Base-by-base conservation (phyloP, 441 rosid genomes). In the Bocquillonia castaneifolia region DNA sequence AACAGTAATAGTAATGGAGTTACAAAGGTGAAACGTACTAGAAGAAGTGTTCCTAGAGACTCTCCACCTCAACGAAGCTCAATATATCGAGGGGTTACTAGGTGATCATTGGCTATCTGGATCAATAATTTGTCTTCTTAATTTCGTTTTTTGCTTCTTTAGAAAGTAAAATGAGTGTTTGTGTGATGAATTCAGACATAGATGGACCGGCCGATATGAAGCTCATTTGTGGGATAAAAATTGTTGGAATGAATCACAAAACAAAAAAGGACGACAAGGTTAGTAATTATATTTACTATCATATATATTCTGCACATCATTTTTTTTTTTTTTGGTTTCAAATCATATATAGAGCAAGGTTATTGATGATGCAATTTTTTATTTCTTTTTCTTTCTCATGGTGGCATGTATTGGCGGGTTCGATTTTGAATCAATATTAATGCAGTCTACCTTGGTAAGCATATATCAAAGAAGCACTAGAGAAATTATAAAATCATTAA, bases 11-110 rank as follows among this genome's bases (percentile, higher is more conserved):
- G 50, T 28, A 80, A 69, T 56, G 80, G 78, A 7, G 77, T 77
- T 12, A 39, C 50, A 0, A 88, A 86, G 82, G 77, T 78, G 58
- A 93, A 88, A 78, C 76, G 93, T 67, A 93, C 87, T 5, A 83
- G 97, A 65, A 81, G 92, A 69, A 84, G 85, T 57, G 87, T 83
- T 18, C 86, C 93, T 0, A 78, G 89, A 81, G 88, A 88, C 76
- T 83, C 88, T 69, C 96, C 96, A 57, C 85, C 92, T 23, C 90
- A 84, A 75, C 90, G 98, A 31, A 92, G 96, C 85, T 92, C 97
- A 8, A 85, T 88, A 28, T 87, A 86, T 68, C 83, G 94, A 20
- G 98, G 98, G 5, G 96, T 92, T 67, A 92, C 98, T 10, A 92
- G 93, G 98, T 70, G n/a, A n/a, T n/a, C n/a, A n/a, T n/a, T n/a